Evolutionary conservation across 108 stramenopile species (phyloP), one percentile per base, ranked within the genome.

Genomic region (Licmophora abbreviata): DNA sequence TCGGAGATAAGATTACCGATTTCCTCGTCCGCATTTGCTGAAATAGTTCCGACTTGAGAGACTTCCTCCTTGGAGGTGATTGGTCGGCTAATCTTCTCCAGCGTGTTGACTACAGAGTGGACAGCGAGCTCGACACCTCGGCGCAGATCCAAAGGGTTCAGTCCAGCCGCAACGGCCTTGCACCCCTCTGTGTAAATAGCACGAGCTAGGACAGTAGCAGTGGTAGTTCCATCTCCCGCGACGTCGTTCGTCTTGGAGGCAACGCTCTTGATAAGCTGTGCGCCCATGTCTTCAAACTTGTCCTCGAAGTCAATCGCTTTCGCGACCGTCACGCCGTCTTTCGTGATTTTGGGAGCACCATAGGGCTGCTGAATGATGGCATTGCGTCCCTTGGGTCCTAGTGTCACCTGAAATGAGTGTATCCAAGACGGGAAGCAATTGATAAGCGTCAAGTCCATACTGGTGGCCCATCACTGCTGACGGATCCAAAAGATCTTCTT

Each of bases 281-380:
- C 99, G 20, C 99, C 99, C 96, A 99, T 97, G 69, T 99, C 95
- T 74, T 96, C 88, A 61, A 97, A 97, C 53, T 86, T 88, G 73
- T 99, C 93, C 57, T 92, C 94, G 61, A 99, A 97, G 74, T 99
- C 99, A 59, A 99, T 97, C 61, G 88, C 70, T 78, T 99, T 99
- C 57, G 99, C 99, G 15, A 99, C 99, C 6, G 99, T 98, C 17
- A 99, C 99, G 45, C 99, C 99, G 69, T 99, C 97, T 82, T 99
- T 99, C 57, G 99, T 99, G 64, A 99, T 98, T 74, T 98, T 98
- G 29, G 98, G 97, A 25, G 95, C 70, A n/a, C 99, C 99, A 64
- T 94, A 99, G 28, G 95, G 80, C 73, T 99, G 99, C 25, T 93
- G 93, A 63, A 99, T 88, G 63, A 99, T 95, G 41, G 93, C 99